Conservation (phyloP, 768 basidiomycete species). For the Infundibulicybe gibba region DNA sequence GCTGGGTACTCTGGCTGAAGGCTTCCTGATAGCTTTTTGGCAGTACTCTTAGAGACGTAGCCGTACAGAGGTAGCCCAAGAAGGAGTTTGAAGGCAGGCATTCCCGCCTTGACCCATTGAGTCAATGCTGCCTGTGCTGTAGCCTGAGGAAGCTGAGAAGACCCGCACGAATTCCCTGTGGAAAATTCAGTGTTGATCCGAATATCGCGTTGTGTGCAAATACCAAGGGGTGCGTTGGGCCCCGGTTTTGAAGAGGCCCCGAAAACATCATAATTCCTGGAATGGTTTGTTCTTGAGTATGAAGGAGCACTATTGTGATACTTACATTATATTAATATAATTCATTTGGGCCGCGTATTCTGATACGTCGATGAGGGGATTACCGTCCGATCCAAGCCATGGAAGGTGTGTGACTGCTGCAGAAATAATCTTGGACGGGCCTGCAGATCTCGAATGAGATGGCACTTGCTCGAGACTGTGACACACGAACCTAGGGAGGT, state of each 20-base stretch:
- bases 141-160: conserved; percentile 55
- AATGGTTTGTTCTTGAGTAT: not conserved
- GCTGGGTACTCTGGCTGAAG: conserved; percentile 8
- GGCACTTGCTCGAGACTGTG: not conserved
- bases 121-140: conserved; percentile 59
- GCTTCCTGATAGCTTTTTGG: conserved; percentile 26
- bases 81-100: conserved; percentile 64
- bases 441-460: conserved; percentile 41
- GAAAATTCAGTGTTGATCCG: not conserved
- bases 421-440: conserved; percentile 57
- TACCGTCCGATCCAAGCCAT: conserved; percentile 61
- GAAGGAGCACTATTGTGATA: not conserved
- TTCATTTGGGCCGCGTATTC: conserved; percentile 60
- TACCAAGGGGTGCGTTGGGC: conserved; percentile 69
- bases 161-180: conserved; percentile 54
- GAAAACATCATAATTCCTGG: conserved; percentile 75
- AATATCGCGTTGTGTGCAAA: not conserved
- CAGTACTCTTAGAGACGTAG: conserved; percentile 49
- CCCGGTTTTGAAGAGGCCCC: conserved; percentile 61
- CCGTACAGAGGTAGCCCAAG: conserved; percentile 72
- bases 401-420: conserved; percentile 68
- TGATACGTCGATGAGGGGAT: conserved; percentile 58
- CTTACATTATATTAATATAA: conserved; percentile 64
- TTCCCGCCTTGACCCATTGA: conserved; percentile 64
- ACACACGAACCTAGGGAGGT: conserved; percentile 39